Conservation (phyloP, 768 basidiomycete species). For the Tremella yokohamensis region DNA sequence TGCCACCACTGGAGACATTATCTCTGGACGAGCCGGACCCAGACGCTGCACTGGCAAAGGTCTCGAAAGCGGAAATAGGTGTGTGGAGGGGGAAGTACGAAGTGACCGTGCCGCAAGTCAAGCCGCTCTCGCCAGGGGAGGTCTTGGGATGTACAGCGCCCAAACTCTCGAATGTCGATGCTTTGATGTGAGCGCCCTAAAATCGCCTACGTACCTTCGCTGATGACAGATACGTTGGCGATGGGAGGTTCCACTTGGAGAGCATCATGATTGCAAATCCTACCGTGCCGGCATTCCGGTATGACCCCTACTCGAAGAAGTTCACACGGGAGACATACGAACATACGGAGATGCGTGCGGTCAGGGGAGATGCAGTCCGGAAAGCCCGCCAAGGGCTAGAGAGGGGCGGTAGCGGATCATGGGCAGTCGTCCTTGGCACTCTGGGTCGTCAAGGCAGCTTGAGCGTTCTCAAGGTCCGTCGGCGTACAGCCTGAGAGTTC, state of each 20-base stretch:
- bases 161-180: conserved; percentile 70
- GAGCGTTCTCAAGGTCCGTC: conserved; percentile 69
- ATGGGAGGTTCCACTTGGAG: conserved; percentile 96
- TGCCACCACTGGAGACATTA: conserved; percentile 28
- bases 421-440: conserved; percentile 93
- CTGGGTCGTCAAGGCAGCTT: conserved; percentile 91
- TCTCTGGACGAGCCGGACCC: conserved; percentile 12
- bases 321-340: conserved; percentile 88
- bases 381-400: conserved; percentile 64
- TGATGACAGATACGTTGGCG: conserved; percentile 77
- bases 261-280: conserved; percentile 99
- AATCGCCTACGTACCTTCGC: background rate
- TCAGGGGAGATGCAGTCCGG: conserved; percentile 71
- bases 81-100: conserved; percentile 52
- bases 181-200: conserved; percentile 68
- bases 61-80: conserved; percentile 39
- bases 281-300: conserved; percentile 86
- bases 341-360: conserved; percentile 76
- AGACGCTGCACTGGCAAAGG: conserved; percentile 26
- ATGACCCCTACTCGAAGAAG: conserved; percentile 98
- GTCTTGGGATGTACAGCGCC: conserved; percentile 97
- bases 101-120: conserved; percentile 52
- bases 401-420: conserved; percentile 54
- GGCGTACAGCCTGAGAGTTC: background rate
- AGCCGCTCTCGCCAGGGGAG: conserved; percentile 93